These are phyloP conservation scores for Mycena galopus DNA, from an alignment of 768 basidiomycete genomes.

Conservation along the genomic window DNA sequence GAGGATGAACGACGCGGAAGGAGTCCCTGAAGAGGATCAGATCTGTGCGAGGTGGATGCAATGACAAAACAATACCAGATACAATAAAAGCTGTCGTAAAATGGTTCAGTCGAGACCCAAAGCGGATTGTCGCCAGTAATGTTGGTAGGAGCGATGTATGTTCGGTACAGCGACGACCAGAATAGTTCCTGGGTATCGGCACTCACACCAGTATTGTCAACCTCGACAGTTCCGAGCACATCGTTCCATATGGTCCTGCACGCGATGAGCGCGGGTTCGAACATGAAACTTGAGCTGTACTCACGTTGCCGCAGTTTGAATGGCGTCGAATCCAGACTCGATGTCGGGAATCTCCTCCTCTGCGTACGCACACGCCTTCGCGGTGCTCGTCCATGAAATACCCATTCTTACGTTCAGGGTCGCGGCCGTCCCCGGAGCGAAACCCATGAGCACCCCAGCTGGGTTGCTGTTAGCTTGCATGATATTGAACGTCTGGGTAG, in stretches of 20 bases:
- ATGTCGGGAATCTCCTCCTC: slow-evolving; percentile 50
- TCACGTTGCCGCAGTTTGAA: slow-evolving; percentile 32
- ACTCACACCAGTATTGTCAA: slow-evolving; percentile 32
- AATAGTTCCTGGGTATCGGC: slow-evolving; percentile 25
- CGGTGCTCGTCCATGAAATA: slow-evolving; percentile 57
- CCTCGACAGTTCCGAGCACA: slow-evolving; percentile 26
- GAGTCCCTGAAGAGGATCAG: slow-evolving; percentile 28
- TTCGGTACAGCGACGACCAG: slow-evolving; percentile 39
- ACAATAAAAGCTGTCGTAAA: slow-evolving; percentile 43
- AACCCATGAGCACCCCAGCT: slow-evolving; percentile 35
- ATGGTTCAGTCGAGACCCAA: slow-evolving; percentile 42
- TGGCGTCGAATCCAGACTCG: slow-evolving; percentile 20
- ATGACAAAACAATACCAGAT: slow-evolving; percentile 35
- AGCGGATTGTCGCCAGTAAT: slow-evolving; percentile 45
- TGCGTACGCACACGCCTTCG: slow-evolving; percentile 58
- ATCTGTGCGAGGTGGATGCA: not conserved
- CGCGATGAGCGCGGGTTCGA: not conserved
- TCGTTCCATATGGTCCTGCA: slow-evolving; percentile 33
- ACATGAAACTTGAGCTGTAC: not conserved
- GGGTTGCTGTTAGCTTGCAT: slow-evolving; percentile 11
- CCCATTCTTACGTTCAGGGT: slow-evolving; percentile 56
- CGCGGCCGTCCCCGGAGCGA: slow-evolving; percentile 42
- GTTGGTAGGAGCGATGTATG: slow-evolving; percentile 43
- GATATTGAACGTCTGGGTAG: slow-evolving; percentile 4
- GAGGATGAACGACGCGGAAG: slow-evolving; percentile 35